A percentile compares a stretch with the other conserved stretches of the same genome.
These are phyloP conservation scores for Arthrobotrys sphaeroides DNA, from an alignment of 2,329 filamentous ascomycete species.

Conservation along the genomic window DNA sequence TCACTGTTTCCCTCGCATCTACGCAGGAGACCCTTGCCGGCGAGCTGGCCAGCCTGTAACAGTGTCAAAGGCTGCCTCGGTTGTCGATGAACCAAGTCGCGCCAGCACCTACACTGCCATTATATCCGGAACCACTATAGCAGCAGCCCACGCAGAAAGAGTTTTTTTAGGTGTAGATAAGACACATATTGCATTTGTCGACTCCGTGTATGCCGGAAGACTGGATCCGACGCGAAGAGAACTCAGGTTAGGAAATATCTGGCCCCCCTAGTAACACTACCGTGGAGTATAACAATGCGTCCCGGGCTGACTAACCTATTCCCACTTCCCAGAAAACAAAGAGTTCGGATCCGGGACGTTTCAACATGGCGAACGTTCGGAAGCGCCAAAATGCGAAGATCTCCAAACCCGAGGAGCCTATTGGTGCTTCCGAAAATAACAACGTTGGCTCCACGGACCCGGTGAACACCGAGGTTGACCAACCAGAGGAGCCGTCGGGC, in stretches of 20 bases:
- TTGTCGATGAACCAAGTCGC: constrained; percentile 26
- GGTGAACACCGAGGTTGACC: constrained; percentile 16
- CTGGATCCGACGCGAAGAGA: constrained; percentile 19
- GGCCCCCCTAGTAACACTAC: no score
- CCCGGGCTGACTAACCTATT: constrained; percentile 18
- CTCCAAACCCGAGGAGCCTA: constrained; percentile 37
- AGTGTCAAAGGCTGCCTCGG: constrained; percentile 33
- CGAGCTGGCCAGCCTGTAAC: constrained; percentile 14
- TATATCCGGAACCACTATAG: constrained; percentile 30
- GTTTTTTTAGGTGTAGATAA: constrained; percentile 21
- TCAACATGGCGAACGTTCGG: constrained; percentile 49
- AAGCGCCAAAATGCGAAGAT: constrained; percentile 53
- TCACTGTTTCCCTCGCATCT: constrained; percentile 2
- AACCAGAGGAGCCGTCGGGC: constrained; percentile 11
- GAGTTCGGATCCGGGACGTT: constrained; percentile 19
- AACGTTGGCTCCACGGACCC: constrained; percentile 2
- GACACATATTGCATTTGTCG: constrained; percentile 7
- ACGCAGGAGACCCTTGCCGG: constrained; percentile 23
- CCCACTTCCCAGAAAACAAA: constrained; percentile 5
- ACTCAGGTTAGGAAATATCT: constrained; percentile 17
- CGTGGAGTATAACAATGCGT: background rate
- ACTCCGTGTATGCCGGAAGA: constrained; percentile 22
- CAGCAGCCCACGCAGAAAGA: background rate
- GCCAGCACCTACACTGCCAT: constrained; percentile 3
- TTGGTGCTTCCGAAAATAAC: constrained; percentile 41